These are phyloP conservation scores for Penicillium cataractarum DNA, from an alignment of 495 filamentous ascomycete genomes.

Conservation along the genomic window DNA sequence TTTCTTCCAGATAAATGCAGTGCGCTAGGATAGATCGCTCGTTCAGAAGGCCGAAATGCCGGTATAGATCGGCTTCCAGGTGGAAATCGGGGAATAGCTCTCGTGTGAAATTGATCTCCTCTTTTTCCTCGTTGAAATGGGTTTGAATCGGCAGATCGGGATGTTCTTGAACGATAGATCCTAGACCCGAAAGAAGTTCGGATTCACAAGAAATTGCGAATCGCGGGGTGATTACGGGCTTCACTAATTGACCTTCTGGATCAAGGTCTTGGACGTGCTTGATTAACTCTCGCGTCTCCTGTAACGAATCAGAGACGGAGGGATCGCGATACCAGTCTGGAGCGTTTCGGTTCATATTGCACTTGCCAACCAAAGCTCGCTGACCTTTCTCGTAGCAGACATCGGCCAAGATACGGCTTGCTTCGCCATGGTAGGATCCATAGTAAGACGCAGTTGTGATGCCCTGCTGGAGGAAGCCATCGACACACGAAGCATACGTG, in stretches of 20 bases:
- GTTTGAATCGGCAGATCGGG: slow-evolving; percentile 63
- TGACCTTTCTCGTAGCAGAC: slow-evolving; percentile 60
- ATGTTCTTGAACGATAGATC: slow-evolving; percentile 50
- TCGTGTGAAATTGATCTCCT: slow-evolving; percentile 56
- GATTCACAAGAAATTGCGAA: slow-evolving; percentile 64
- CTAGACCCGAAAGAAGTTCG: slow-evolving; percentile 56
- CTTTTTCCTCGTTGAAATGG: slow-evolving; percentile 63
- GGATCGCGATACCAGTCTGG: slow-evolving; percentile 62
- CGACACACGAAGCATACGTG: slow-evolving; percentile 57
- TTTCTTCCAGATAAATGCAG: slow-evolving; percentile 59
- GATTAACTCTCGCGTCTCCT: slow-evolving; percentile 57
- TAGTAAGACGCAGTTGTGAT: slow-evolving; percentile 71
- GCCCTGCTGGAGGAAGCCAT: slow-evolving; percentile 62
- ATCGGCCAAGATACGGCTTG: slow-evolving; percentile 62
- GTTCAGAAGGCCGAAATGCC: slow-evolving; percentile 55
- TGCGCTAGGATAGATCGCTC: slow-evolving; percentile 64
- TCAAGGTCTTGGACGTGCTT: slow-evolving; percentile 39
- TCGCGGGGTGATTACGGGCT: slow-evolving; percentile 62
- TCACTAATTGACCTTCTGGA: slow-evolving; percentile 42
- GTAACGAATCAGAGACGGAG: slow-evolving; percentile 49
- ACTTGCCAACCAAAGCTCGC: slow-evolving; percentile 67
- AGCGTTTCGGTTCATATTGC: slow-evolving; percentile 65
- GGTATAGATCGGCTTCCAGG: slow-evolving; percentile 60
- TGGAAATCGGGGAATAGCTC: slow-evolving; percentile 55
- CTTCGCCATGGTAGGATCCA: slow-evolving; percentile 59